Conservation (phyloP, 768 basidiomycete species). For the Auriscalpium vulgare region DNA sequence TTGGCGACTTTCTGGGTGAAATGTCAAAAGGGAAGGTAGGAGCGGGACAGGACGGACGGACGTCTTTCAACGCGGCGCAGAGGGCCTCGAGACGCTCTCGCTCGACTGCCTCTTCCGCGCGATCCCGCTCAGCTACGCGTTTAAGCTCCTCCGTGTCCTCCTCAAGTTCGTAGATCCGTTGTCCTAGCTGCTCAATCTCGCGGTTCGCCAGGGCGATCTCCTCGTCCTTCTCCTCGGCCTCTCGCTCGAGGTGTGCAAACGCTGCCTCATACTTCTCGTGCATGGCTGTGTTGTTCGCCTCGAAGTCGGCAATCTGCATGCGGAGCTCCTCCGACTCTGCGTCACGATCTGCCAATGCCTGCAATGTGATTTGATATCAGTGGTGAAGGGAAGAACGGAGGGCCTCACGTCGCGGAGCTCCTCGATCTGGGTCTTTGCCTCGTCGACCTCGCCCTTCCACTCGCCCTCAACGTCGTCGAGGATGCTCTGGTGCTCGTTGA, state of each 20-base stretch:
- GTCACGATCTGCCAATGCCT: constrained; percentile 76
- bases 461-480: constrained; percentile 71
- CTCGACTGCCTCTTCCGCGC: constrained; percentile 71
- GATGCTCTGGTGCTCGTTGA: constrained; percentile 65
- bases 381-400: background rate
- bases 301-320: constrained; percentile 66
- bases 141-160: constrained; percentile 74
- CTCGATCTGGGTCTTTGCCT: constrained; percentile 68
- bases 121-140: constrained; percentile 58
- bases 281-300: constrained; percentile 61
- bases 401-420: constrained; percentile 64
- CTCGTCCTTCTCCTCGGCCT: constrained; percentile 71
- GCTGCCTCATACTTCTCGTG: constrained; percentile 70
- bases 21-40: background rate
- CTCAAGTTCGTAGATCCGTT: constrained; percentile 74
- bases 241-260: constrained; percentile 67
- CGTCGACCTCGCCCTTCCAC: constrained; percentile 85
- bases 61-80: constrained; percentile 74
- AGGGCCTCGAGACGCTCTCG: constrained; percentile 61
- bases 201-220: constrained; percentile 67
- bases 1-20: constrained; percentile 54
- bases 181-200: constrained; percentile 74
- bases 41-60: constrained; percentile 21
- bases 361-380: background rate
- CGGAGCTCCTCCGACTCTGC: constrained; percentile 70